Evolutionary conservation across 2,329 filamentous ascomycete genomes (phyloP).

Genomic region (Apiospora malaysiana): DNA sequence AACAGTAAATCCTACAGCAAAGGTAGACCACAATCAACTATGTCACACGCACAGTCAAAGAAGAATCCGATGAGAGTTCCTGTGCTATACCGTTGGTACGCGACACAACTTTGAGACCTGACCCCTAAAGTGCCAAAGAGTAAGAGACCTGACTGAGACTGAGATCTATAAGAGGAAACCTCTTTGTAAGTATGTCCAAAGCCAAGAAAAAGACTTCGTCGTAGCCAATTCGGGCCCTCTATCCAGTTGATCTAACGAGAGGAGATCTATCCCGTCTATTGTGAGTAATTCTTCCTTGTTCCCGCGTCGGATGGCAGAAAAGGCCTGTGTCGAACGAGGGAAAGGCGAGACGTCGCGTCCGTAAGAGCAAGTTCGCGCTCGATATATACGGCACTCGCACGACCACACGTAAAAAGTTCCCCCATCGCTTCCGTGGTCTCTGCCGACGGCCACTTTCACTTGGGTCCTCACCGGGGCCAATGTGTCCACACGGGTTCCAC

Average conservation of each 20-base stretch:
- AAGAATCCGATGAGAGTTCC: not conserved
- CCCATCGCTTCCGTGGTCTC: not conserved
- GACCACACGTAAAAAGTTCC: not conserved
- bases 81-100: not conserved
- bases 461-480: not conserved
- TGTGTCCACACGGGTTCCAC: not conserved
- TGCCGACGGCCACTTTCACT: conserved; percentile 6
- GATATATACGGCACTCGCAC: not conserved
- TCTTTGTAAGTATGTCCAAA: conserved; percentile 1
- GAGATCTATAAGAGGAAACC: not conserved
- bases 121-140: not conserved
- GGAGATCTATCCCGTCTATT: conserved; percentile 7
- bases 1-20: not conserved
- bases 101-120: not conserved
- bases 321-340: not conserved
- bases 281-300: not conserved
- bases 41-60: not conserved
- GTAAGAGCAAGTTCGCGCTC: not conserved
- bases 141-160: not conserved
- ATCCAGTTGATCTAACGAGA: not conserved
- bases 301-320: not conserved
- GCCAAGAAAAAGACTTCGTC: not conserved
- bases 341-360: not conserved
- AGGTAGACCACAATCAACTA: not conserved
- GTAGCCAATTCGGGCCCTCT: not conserved